Base-by-base conservation (phyloP, 2,329 filamentous ascomycete genomes). In the Fusarium concolor region DNA sequence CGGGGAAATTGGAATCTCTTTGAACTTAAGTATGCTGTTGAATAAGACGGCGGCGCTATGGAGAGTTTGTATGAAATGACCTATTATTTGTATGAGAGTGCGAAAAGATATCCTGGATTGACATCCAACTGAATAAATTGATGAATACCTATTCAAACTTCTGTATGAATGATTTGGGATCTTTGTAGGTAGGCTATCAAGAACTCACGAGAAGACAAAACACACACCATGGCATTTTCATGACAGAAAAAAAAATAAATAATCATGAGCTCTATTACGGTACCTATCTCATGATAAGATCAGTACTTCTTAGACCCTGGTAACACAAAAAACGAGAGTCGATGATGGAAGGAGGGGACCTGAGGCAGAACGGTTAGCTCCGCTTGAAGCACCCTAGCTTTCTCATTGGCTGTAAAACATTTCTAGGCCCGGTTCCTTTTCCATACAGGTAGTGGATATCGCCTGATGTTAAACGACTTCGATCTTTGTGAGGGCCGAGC, bases 391-490 rank as follows among this genome's bases (percentile, higher is more conserved):
- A 33, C 20, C 17, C 2, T 45, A 18, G 22, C 17, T 44, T 24
- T 15, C 18, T 31, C 17, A 70, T 71, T 70, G 67, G 67, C 8
- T 14, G n/a, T 10, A n/a, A 12, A 15, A 15, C 24, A 38, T 44
- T 26, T 22, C 37, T 42, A 54, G 45, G 49, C 42, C 43, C 37
- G 60, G 64, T 50, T 55, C 33, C 26, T 9, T 26, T 26, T 26
- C 26, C 9, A 26, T 26, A 24, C 22, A 24, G 6, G 28, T 45
- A 28, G 56, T 59, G 50, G 35, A 37, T 41, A 41, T 71, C 42
- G 53, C 47, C 68, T 70, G 68, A 71, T 70, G 28, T 44, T 64
- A 8, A 52, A 68, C 58, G 58, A 61, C 61, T 39, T 60, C 47
- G 41, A 56, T 52, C 45, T 56, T 50, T 29, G 51, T 41, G 22